phyloP scores from a whole-genome alignment of 164 flowering plant genomes.

The Hamamelis virginiana region DNA sequence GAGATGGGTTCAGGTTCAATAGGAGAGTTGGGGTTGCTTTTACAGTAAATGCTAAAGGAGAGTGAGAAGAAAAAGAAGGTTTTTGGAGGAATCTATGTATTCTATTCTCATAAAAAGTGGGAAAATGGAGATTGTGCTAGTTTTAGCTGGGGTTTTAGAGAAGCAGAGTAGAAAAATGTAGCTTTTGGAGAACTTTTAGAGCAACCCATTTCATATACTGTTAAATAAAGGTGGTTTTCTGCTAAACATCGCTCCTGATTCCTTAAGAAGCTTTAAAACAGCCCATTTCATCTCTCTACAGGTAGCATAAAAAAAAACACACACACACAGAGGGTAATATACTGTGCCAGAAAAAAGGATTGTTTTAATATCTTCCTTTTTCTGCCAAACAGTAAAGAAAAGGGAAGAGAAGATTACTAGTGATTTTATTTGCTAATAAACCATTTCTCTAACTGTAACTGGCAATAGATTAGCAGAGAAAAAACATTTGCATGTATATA shows the following conservation, averaged over 20 bases:
- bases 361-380: background rate
- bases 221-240: conserved; percentile 2
- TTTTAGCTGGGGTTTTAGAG: background rate
- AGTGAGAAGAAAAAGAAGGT: conserved; percentile 17
- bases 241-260: no score
- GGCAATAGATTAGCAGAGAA: background rate
- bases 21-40: background rate
- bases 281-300: conserved; percentile 5
- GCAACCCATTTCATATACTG: conserved; percentile 15
- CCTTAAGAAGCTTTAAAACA: conserved; percentile 11
- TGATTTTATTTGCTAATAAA: background rate
- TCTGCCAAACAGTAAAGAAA: background rate
- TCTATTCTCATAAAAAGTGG: conserved; percentile 9
- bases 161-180: background rate
- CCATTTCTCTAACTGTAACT: no score
- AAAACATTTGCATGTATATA: background rate
- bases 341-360: background rate
- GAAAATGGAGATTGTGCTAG: conserved; percentile 4
- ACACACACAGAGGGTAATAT: background rate
- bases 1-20: background rate
- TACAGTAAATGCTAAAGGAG: conserved; percentile 3
- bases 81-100: conserved; percentile 23
- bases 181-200: conserved; percentile 9
- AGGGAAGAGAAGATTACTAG: background rate
- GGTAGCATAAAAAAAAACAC: no score